Evolutionary conservation across 208 protist genomes (phyloP).

Genomic region (Crithidia bombi): DNA sequence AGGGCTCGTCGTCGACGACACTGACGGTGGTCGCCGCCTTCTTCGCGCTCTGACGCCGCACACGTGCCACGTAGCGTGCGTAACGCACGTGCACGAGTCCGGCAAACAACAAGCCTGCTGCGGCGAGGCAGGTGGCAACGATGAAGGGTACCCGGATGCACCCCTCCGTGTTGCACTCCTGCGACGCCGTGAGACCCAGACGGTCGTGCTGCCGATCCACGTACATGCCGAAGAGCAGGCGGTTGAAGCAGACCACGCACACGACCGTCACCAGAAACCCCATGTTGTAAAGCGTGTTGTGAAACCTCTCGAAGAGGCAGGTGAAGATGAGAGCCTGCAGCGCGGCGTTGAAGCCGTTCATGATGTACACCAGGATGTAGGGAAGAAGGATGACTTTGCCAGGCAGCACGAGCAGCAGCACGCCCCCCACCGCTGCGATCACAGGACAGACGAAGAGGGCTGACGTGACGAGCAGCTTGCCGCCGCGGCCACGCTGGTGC

Average conservation of each 20-base stretch:
- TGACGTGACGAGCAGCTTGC: conserved; percentile 42
- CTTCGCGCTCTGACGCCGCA: conserved; percentile 6
- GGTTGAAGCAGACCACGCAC: conserved; percentile 63
- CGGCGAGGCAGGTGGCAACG: conserved; percentile 41
- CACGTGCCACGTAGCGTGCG: conserved; percentile 40
- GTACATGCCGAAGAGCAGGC: conserved; percentile 55
- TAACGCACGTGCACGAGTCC: conserved; percentile 53
- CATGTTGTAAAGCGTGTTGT: conserved; percentile 57
- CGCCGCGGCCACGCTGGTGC: conserved; percentile 33
- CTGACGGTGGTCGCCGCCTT: conserved; percentile 1
- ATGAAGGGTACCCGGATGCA: conserved; percentile 59
- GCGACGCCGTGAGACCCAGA: conserved; percentile 23
- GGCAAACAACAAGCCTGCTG: conserved; percentile 39
- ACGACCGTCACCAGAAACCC: conserved; percentile 47
- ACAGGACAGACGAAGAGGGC: conserved; percentile 36
- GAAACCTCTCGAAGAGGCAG: conserved; percentile 49
- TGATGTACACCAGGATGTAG: conserved; percentile 57
- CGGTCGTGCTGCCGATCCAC: conserved; percentile 49
- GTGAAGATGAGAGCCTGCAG: conserved; percentile 58
- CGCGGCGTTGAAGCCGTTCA: conserved; percentile 50
- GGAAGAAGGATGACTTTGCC: conserved; percentile 49
- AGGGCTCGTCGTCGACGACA: neutral
- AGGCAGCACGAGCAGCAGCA: conserved; percentile 51
- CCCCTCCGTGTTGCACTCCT: conserved; percentile 38
- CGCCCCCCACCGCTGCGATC: conserved; percentile 38